phyloP scores from a whole-genome alignment of 1,139 yeast genomes.

The Pichia sp. region DNA sequence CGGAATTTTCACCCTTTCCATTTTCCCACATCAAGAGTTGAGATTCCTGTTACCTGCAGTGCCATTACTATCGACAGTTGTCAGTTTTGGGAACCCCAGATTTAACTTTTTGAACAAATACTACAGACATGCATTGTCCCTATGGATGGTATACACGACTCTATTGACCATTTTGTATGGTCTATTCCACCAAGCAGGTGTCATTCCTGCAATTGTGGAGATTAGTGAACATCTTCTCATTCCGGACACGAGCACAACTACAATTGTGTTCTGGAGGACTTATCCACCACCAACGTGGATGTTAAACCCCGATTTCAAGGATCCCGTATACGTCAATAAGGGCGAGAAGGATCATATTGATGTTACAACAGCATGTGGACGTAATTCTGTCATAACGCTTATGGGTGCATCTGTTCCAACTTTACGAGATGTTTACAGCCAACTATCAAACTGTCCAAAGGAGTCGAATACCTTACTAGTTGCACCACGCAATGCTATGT shows the following conservation, averaged over 20 bases:
- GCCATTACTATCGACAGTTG: constrained; percentile 42
- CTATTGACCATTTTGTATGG: constrained; percentile 66
- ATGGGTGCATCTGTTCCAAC: constrained; percentile 44
- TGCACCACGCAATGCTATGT: constrained; percentile 23
- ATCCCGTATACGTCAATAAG: background rate
- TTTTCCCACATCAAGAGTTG: constrained; percentile 86
- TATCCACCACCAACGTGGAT: constrained; percentile 93
- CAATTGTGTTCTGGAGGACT: constrained; percentile 87
- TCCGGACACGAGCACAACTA: background rate
- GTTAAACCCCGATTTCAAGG: constrained; percentile 24
- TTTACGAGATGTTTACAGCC: constrained; percentile 19
- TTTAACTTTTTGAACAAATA: background rate
- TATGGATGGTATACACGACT: constrained; percentile 66
- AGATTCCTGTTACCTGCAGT: constrained; percentile 74
- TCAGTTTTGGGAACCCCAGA: constrained; percentile 3
- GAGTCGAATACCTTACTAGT: constrained; percentile 15
- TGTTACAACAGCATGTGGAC: background rate
- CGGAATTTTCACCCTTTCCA: constrained; percentile 55
- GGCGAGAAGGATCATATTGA: background rate
- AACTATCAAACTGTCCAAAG: too few species aligned
- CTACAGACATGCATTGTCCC: constrained; percentile 1
- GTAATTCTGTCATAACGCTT: constrained; percentile 35
- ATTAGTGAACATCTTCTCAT: constrained; percentile 20
- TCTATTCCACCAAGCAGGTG: constrained; percentile 82
- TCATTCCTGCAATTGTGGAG: constrained; percentile 54